Evolutionary conservation across 2,329 filamentous ascomycete species (phyloP), one percentile per base, ranked within the genome.

Genomic region (Diaporthe longicolla): DNA sequence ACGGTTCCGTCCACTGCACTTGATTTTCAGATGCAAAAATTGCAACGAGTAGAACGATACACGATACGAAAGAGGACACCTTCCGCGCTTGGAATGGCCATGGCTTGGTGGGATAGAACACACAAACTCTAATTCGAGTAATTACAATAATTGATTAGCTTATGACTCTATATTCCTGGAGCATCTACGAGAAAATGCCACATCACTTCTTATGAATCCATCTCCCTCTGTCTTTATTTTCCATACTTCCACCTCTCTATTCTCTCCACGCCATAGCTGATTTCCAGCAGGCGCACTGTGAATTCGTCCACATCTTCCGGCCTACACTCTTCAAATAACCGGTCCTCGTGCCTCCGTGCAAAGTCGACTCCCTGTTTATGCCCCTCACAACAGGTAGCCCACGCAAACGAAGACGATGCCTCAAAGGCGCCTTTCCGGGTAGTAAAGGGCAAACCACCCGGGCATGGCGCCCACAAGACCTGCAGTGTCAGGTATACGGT

Each of bases 391-490:
- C 70, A 32, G 4, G 72, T 57, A 11, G 54, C 26, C 81, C 82
- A 82, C 0, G 71, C 69, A 3, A 70, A 70, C 1, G 80, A 77
- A 0, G 78, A 78, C 4, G 70, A 10, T 0, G 76, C 78, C 24
- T 77, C 76, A 77, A 78, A 79, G 10, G 77, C 52, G 13, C 77
- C 79, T 24, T 72, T 63, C 13, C 76, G 75, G 4, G 76, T 77
- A n/a, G 76, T 80, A 69, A 78, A 75, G 61, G 75, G 77, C 32
- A 79, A 72, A 1, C 78, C 77, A 21, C 79, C 79, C 17, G 63
- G 74, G 26, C 78, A 80, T 2, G 71, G 50, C 9, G 70, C 50
- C 54, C 59, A 65, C 0, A 75, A 58, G 57, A 76, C 61, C 59
- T 77, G 73, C 15, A 78, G 54, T 13, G 75, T 75, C 6, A 73